Evolutionary conservation across 2,329 filamentous ascomycete genomes (phyloP).

Genomic region (Penicillium griseofulvum): DNA sequence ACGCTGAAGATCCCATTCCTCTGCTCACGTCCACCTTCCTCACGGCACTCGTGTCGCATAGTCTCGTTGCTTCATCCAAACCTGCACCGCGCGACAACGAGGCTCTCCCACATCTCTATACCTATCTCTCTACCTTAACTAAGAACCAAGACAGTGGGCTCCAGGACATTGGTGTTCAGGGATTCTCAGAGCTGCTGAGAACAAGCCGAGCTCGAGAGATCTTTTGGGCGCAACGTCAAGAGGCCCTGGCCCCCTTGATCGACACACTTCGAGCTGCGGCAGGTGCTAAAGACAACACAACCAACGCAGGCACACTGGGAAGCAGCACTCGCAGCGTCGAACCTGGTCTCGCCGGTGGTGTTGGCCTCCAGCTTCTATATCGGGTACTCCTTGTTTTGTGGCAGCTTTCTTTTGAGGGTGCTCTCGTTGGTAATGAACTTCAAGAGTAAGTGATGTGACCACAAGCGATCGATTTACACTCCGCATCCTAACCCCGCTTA

Average conservation of each 20-base stretch:
- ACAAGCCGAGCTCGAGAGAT: slow-evolving; percentile 70
- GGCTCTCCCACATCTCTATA: slow-evolving; percentile 77
- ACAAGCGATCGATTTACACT: neutral
- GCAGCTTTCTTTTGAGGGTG: slow-evolving; percentile 90
- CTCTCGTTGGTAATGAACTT: slow-evolving; percentile 70
- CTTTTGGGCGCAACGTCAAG: slow-evolving; percentile 87
- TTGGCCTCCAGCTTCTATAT: slow-evolving; percentile 89
- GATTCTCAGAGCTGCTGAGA: slow-evolving; percentile 81
- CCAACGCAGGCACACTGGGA: slow-evolving; percentile 59
- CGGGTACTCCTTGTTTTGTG: slow-evolving; percentile 90
- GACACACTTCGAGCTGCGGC: slow-evolving; percentile 75
- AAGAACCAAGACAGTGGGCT: slow-evolving; percentile 84
- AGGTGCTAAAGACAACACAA: slow-evolving; percentile 68
- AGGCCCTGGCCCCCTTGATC: slow-evolving; percentile 78
- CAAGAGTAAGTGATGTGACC: slow-evolving; percentile 49
- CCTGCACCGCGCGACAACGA: slow-evolving; percentile 62
- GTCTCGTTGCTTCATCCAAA: slow-evolving; percentile 61
- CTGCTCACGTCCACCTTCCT: slow-evolving; percentile 87
- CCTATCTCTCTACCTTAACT: slow-evolving; percentile 78
- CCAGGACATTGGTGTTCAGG: slow-evolving; percentile 92
- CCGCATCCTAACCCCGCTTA: slow-evolving; percentile 39
- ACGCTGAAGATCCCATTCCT: slow-evolving; percentile 82
- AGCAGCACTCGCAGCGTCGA: slow-evolving; percentile 66
- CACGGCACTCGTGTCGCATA: slow-evolving; percentile 69
- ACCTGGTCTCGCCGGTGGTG: slow-evolving; percentile 64